Evolutionary conservation across 1,284 basidiomycete species (phyloP), one percentile per base, ranked within the genome.

Genomic region (Cerioporus squamosus): DNA sequence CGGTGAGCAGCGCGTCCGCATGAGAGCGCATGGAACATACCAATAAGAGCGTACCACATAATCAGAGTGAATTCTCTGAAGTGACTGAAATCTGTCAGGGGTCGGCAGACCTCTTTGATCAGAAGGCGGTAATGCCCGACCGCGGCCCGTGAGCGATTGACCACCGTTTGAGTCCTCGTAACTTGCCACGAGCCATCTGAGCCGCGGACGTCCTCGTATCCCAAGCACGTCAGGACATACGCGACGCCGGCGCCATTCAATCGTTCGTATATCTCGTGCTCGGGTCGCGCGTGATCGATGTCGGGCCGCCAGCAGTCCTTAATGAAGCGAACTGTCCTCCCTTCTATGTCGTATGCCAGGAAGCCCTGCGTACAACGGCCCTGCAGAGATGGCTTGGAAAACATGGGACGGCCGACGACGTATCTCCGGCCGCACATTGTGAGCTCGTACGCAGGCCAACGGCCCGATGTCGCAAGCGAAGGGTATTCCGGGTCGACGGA

Each of bases 261-360:
- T 2, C 22, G 6, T 15, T 20, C 15, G 22, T 44, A 44, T 2
- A 15, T 15, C 7, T 44, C 43, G 23, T 44, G 43, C 22, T 44
- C 43, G 10, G 46, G n/a, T 18, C 51, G 26, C 14, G 33, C 22
- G 3, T 17, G 23, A 2, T 14, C 5, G n/a, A 45, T 42, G 22
- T 24, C 53, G 5, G 29, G 17, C 8, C 51, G 17, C 61, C 61
- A 63, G n/a, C 15, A 38, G 39, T 63, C 61, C 51, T 60, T 63
- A 17, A 63, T n/a, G 44, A 53, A 60, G 2, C 46, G 44, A 10
- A 60, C 26, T 3, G 7, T 14, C 9, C 43, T 20, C 15, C 10
- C 20, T 5, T 49, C 33, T 17, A 57, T 29, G 24, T 44, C 22
- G 20, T 44, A 22, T 15, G 5, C 33, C 3, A 36, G 3, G 33